A percentile compares a stretch with the other conserved stretches of the same genome.
phyloP scores from a whole-genome alignment of 2,329 filamentous ascomycete species.

The Colletotrichum kahawae region DNA sequence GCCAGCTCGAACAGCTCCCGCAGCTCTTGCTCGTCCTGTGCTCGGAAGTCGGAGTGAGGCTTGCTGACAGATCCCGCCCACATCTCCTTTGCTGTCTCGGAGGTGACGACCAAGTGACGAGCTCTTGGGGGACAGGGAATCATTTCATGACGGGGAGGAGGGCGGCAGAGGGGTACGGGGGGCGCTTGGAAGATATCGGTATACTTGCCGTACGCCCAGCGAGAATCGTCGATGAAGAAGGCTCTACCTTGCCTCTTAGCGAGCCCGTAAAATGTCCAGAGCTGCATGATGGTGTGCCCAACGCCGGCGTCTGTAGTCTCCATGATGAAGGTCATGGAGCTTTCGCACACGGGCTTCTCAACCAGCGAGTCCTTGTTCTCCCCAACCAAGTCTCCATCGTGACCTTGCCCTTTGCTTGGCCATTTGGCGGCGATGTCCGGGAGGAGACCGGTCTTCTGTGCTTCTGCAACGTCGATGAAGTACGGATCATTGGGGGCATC shows the following conservation, averaged over 20 bases:
- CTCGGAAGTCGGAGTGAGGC: constrained; percentile 60
- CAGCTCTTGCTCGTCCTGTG: constrained; percentile 40
- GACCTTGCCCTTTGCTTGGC: constrained; percentile 16
- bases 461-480: constrained; percentile 78
- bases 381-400: constrained; percentile 49
- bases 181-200: constrained; percentile 73
- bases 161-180: constrained; percentile 68
- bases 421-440: constrained; percentile 39
- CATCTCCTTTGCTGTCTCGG: constrained; percentile 67
- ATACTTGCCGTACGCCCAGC: constrained; percentile 83
- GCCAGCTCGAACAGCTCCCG: constrained; percentile 72
- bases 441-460: constrained; percentile 68
- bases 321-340: constrained; percentile 78
- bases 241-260: constrained; percentile 74
- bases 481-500: constrained; percentile 70
- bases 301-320: constrained; percentile 77
- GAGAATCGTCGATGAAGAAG: constrained; percentile 85
- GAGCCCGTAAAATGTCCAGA: constrained; percentile 86
- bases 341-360: constrained; percentile 66
- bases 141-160: constrained; percentile 76
- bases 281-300: constrained; percentile 75
- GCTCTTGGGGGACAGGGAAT: constrained; percentile 81
- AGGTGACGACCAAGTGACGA: constrained; percentile 75
- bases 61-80: constrained; percentile 63
- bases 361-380: constrained; percentile 47